Conservation (phyloP, 2,329 filamentous ascomycete genomes). For the Phialophora chinensis region DNA sequence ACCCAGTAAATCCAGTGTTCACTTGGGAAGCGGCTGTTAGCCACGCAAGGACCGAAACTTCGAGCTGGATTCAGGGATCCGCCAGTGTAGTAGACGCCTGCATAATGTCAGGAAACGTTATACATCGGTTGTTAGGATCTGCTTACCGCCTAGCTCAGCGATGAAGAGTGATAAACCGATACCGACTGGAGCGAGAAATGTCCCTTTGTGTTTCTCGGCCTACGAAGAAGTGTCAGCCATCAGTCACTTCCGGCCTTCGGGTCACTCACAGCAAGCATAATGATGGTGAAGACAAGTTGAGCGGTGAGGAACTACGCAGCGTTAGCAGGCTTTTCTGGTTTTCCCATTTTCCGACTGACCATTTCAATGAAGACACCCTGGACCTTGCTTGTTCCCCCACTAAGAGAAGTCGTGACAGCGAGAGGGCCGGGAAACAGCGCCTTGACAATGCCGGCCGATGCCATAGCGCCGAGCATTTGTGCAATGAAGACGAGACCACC, state of each 20-base stretch:
- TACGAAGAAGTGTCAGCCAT: constrained; percentile 10
- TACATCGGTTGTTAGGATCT: too few relatives aligned
- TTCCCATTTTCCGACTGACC: constrained; percentile 29
- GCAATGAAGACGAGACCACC: constrained; percentile 60
- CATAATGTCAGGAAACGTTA: background rate
- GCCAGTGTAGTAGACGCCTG: constrained; percentile 57
- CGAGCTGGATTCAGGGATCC: constrained; percentile 57
- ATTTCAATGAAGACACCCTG: constrained; percentile 72
- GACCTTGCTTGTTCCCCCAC: constrained; percentile 56
- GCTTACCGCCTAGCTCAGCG: constrained; percentile 55
- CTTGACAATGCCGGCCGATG: constrained; percentile 63
- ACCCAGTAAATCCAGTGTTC: constrained; percentile 59
- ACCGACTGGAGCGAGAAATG: constrained; percentile 72
- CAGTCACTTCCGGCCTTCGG: too few relatives aligned
- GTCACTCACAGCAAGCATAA: constrained; percentile 66
- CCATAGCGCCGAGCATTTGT: constrained; percentile 65
- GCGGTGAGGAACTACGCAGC: constrained; percentile 61
- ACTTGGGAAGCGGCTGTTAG: constrained; percentile 51
- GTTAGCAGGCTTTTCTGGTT: background rate
- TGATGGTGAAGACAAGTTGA: constrained; percentile 67
- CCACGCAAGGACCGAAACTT: constrained; percentile 55
- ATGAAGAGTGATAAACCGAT: constrained; percentile 76
- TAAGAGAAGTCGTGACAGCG: constrained; percentile 63
- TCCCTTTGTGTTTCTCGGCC: constrained; percentile 72
- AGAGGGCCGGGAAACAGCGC: constrained; percentile 64